These are phyloP conservation scores for Naegleria fowleri DNA, from an alignment of 208 protist species.

Conservation along the genomic window DNA sequence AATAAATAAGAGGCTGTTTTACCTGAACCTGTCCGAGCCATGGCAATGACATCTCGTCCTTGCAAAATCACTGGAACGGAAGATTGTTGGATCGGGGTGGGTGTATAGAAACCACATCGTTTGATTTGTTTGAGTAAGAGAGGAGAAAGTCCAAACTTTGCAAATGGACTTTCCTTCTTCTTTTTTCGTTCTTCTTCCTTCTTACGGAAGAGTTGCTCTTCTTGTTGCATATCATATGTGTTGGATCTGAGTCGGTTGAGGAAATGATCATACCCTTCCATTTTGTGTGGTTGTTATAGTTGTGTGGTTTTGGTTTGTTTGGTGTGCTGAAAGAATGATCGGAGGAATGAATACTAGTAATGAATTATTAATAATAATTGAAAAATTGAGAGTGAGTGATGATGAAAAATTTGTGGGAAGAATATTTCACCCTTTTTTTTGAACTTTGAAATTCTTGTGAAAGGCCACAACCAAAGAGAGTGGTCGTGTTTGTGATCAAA, in stretches of 20 bases:
- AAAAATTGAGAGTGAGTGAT: no score
- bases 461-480: no score
- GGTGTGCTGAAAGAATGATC: no score
- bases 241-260: neutral
- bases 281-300: neutral
- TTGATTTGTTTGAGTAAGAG: slow-evolving; percentile 49
- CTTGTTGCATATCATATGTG: neutral
- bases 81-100: slow-evolving; percentile 83
- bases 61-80: slow-evolving; percentile 47
- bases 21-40: slow-evolving; percentile 97
- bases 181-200: neutral
- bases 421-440: no score
- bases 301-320: no score
- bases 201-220: neutral
- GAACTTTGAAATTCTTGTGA: no score
- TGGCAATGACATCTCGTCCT: slow-evolving; percentile 79
- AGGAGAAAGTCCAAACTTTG: neutral
- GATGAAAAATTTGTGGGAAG: no score
- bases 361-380: no score
- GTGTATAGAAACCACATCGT: slow-evolving; percentile 65
- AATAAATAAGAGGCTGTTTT: slow-evolving; percentile 98
- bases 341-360: no score
- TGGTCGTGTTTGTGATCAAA: no score
- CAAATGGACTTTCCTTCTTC: neutral
- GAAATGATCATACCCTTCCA: neutral